A percentile compares a stretch with the other conserved stretches of the same genome.
These are phyloP conservation scores for Kwoniella dendrophila DNA, from an alignment of 768 basidiomycete genomes.

Conservation along the genomic window DNA sequence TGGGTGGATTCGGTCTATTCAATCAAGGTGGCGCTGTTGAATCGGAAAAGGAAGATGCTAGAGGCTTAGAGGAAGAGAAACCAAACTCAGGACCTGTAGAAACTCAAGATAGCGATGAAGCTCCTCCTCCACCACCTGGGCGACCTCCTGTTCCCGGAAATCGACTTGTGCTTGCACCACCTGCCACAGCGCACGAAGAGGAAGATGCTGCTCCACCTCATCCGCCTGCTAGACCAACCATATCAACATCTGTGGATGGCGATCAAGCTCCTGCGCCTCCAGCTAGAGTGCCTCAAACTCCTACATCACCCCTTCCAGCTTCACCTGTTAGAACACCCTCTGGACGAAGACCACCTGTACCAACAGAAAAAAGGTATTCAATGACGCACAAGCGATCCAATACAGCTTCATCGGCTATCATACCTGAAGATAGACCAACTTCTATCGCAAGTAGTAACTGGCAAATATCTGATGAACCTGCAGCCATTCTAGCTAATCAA, in stretches of 20 bases:
- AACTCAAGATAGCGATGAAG: slow-evolving; percentile 32
- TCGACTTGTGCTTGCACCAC: slow-evolving; percentile 44
- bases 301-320: slow-evolving; percentile 12
- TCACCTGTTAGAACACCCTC: slow-evolving; percentile 32
- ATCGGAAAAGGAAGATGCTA: slow-evolving; percentile 23
- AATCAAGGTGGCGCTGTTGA: slow-evolving; percentile 29
- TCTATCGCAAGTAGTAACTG: neutral
- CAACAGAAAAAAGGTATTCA: slow-evolving; percentile 29
- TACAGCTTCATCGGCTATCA: slow-evolving; percentile 8
- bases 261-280: neutral
- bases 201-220: slow-evolving; percentile 34
- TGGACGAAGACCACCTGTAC: slow-evolving; percentile 29
- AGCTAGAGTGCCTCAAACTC: slow-evolving; percentile 6
- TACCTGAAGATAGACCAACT: slow-evolving; percentile 8
- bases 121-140: slow-evolving; percentile 33
- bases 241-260: slow-evolving; percentile 1
- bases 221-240: slow-evolving; percentile 35
- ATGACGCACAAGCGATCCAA: slow-evolving; percentile 7
- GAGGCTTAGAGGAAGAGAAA: slow-evolving; percentile 25
- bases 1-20: slow-evolving; percentile 64
- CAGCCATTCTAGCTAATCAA: slow-evolving; percentile 17
- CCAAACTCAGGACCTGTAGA: slow-evolving; percentile 57
- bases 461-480: slow-evolving; percentile 37
- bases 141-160: slow-evolving; percentile 48
- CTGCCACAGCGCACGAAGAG: slow-evolving; percentile 14